Evolutionary conservation across 139 green algal species (phyloP), one percentile per base, ranked within the genome.

Genomic region (Tetradesmus lagerheimii): DNA sequence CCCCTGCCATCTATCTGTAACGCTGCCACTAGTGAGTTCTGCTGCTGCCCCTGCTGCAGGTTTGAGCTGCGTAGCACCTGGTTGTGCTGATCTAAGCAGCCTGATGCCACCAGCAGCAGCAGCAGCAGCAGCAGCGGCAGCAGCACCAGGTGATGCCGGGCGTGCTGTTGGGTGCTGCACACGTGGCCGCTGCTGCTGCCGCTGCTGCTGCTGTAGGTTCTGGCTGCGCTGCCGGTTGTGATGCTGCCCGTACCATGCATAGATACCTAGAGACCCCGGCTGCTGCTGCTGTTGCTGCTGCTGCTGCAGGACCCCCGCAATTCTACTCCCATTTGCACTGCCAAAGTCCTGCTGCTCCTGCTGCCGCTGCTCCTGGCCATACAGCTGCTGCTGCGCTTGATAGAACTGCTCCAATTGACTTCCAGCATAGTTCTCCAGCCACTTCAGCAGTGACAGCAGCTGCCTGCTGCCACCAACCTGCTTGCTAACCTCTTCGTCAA

Each of bases 401-500:
- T 43, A 71, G 45, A 37, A 87, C 18, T 62, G 18, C 34, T 76
- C 31, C 31, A 87, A 25, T 5, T 25, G 45, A 23, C 23, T 77
- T 0, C 81, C 81, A 78, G 81, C 81, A 53, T 87, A 87, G 20
- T 87, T 87, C 53, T 87, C 81, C 34, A 87, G 43, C 81, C 81
- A 87, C 34, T 77, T 76, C 16, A 77, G 23, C 9, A 50, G 25
- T 16, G n/a, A 50, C 31, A 35, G 31, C 34, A 87, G 64, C 81
- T 87, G 81, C 81, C 53, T 18, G 6, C 14, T 25, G 16, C 81
- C 35, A 9, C 81, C 81, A 38, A 38, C 3, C 16, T 77, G 47
- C 45, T 18, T 35, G 35, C 78, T 53, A 20, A 76, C 15, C 53
- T 87, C 50, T 34, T 77, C 31, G 16, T 76, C 50, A 16, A 87